Conservation (phyloP, 352 stramenopile genomes). For the Phytophthora macrochlamydospora region DNA sequence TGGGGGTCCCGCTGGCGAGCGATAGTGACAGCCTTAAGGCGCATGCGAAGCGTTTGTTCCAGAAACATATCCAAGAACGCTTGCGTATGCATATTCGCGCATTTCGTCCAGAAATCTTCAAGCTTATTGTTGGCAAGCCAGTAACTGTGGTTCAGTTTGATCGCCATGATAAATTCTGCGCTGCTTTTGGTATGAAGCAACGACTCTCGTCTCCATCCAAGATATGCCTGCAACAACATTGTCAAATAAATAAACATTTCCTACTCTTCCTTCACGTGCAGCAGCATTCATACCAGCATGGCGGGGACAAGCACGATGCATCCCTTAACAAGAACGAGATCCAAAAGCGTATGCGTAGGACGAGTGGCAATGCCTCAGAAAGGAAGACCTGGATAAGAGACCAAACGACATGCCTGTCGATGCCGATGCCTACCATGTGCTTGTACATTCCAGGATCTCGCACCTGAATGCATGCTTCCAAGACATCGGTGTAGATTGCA, state of each 20-base stretch:
- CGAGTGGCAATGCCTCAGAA: constrained; percentile 36
- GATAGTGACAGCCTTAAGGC: constrained; percentile 44
- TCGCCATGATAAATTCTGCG: constrained; percentile 25
- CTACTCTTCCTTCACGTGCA: neutral
- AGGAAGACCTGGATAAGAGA: constrained; percentile 43
- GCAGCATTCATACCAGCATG: constrained; percentile 33
- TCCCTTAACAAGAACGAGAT: constrained; percentile 50
- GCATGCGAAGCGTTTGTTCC: constrained; percentile 36
- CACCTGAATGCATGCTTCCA: constrained; percentile 48
- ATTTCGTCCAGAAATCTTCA: constrained; percentile 50
- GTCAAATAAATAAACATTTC: neutral
- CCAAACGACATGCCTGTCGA: constrained; percentile 43
- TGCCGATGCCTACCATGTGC: constrained; percentile 38
- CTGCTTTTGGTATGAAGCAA: constrained; percentile 32
- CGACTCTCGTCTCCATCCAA: constrained; percentile 37
- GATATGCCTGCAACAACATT: constrained; percentile 29
- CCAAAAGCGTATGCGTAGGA: constrained; percentile 52
- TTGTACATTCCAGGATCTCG: constrained; percentile 41
- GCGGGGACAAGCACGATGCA: constrained; percentile 49
- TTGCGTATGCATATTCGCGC: constrained; percentile 39
- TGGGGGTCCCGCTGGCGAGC: constrained; percentile 29
- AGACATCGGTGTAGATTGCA: constrained; percentile 47
- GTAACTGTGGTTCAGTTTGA: constrained; percentile 30
- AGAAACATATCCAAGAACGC: constrained; percentile 43
- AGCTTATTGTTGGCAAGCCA: constrained; percentile 52